Evolutionary conservation across 192 early-diverging fungal genomes (phyloP), one percentile per base, ranked within the genome.

Genomic region (Tieghemiomyces parasiticus): DNA sequence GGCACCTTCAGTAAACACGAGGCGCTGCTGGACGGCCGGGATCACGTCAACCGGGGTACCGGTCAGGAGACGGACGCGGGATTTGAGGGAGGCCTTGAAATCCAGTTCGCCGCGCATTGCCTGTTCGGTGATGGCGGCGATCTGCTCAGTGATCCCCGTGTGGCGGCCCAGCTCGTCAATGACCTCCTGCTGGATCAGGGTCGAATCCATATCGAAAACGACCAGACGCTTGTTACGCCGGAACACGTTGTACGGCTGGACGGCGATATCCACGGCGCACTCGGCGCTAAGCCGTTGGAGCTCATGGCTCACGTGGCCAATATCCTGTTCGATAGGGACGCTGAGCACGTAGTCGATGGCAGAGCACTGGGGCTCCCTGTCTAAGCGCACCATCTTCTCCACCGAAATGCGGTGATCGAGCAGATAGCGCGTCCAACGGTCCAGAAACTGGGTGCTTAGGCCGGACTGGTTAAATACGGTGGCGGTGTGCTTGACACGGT

Each of bases 181-280:
- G 29, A 97, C 93, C 61, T 99, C 95, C 70, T 99, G 95, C 71
- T 90, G 87, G 64, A 99, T 99, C 33, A 99, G 67, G 4, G 95
- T 99, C 3, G 92, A 95, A 69, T 99, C 95, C 95, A 99, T 99
- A 72, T 99, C 95, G 73, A 99, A 99, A 28, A 99, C 91, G 4
- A 93, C 92, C 56, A 99, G 77, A 45, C 95, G 81, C 71, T 95
- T 95, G 61, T 93, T 78, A 44, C 79, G 75, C 33, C 93, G 72
- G 69, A 86, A 95, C 8, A 95, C 87, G 58, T 90, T 86, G 72
- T 90, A 81, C 3, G 77, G 78, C 68, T 97, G 93, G 64, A 97
- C 58, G 13, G 90, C 90, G 6, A 95, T 86, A 67, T 92, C 91
- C 0, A 85, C 78, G 46, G 80, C 75, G 67, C 85, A 78, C n/a